phyloP scores from a whole-genome alignment of 192 early-diverging fungal genomes.

The Mortierella antarctica region DNA sequence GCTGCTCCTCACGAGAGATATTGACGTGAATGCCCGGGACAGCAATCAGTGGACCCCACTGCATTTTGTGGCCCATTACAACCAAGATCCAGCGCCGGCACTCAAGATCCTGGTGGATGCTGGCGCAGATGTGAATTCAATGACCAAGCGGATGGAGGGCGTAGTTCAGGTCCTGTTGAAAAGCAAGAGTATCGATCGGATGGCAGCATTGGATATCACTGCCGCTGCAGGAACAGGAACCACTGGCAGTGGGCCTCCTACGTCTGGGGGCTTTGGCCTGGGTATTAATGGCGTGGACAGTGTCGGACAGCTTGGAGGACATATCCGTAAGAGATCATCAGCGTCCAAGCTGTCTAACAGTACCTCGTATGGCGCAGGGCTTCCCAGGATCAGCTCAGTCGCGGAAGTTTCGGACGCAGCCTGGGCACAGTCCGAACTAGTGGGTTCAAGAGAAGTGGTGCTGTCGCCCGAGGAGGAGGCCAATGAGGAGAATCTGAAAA shows the following conservation, averaged over 20 bases:
- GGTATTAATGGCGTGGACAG: constrained; percentile 1
- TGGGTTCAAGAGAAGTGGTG: constrained; percentile 7
- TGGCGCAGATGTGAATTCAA: constrained; percentile 46
- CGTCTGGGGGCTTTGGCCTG: constrained; percentile 15
- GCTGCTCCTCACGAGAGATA: constrained; percentile 38
- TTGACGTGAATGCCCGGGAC: constrained; percentile 45
- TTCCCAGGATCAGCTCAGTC: constrained; percentile 27
- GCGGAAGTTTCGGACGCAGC: constrained; percentile 10
- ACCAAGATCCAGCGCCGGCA: constrained; percentile 48
- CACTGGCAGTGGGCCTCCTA: constrained; percentile 11
- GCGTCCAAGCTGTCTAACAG: constrained; percentile 20
- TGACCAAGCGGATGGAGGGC: constrained; percentile 43
- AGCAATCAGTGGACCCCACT: constrained; percentile 50
- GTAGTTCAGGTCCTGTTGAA: constrained; percentile 44
- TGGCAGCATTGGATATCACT: constrained; percentile 27
- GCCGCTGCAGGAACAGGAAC: background rate
- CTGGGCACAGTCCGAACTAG: constrained; percentile 4
- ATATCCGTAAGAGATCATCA: constrained; percentile 27
- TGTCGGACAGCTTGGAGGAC: constrained; percentile 26
- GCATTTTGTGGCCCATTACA: constrained; percentile 52
- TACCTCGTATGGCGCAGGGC: constrained; percentile 15
- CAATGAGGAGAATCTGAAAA: constrained; percentile 44
- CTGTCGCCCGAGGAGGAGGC: constrained; percentile 46
- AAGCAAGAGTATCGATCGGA: constrained; percentile 51
- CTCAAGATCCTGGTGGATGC: constrained; percentile 54